Percentiles rank a stretch among this genome's conserved stretches.
Evolutionary conservation across 192 early-diverging fungal genomes (phyloP).

Genomic region (Backusella luteola): DNA sequence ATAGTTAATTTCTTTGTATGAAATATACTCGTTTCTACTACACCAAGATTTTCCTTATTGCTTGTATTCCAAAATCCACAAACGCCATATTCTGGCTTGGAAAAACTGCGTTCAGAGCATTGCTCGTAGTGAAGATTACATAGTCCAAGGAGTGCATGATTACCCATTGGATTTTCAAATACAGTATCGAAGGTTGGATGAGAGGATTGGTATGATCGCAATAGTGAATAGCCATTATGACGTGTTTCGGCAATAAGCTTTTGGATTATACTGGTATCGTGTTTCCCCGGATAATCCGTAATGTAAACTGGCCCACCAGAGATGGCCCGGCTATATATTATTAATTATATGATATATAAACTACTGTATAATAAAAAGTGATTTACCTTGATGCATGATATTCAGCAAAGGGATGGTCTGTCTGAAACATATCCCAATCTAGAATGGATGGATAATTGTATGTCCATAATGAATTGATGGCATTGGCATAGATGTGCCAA

Average conservation of each 20-base stretch:
- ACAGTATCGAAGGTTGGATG: conserved; percentile 14
- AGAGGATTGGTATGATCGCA: conserved; percentile 17
- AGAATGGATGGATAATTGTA: conserved; percentile 24
- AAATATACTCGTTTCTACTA: not conserved
- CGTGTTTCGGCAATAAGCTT: not conserved
- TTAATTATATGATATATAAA: not conserved
- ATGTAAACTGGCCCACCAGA: conserved; percentile 59
- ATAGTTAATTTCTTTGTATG: not conserved
- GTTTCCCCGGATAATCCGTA: conserved; percentile 35
- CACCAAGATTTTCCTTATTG: not conserved
- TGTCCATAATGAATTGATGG: conserved; percentile 51
- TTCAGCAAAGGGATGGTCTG: conserved; percentile 40
- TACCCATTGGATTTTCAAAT: conserved; percentile 23
- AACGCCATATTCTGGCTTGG: not conserved
- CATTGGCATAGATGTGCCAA: conserved; percentile 59
- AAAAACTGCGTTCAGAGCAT: not conserved
- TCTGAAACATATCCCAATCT: conserved; percentile 65
- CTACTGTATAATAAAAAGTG: not conserved
- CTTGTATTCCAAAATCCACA: conserved; percentile 14
- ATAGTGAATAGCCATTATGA: not conserved
- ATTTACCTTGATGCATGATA: conserved; percentile 42
- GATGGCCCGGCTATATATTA: conserved; percentile 32
- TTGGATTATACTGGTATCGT: conserved; percentile 5
- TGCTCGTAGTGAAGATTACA: conserved; percentile 17
- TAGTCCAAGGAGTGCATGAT: conserved; percentile 10